These are phyloP conservation scores for Ophiostoma ips DNA, from an alignment of 2,329 filamentous ascomycete species.

Conservation along the genomic window DNA sequence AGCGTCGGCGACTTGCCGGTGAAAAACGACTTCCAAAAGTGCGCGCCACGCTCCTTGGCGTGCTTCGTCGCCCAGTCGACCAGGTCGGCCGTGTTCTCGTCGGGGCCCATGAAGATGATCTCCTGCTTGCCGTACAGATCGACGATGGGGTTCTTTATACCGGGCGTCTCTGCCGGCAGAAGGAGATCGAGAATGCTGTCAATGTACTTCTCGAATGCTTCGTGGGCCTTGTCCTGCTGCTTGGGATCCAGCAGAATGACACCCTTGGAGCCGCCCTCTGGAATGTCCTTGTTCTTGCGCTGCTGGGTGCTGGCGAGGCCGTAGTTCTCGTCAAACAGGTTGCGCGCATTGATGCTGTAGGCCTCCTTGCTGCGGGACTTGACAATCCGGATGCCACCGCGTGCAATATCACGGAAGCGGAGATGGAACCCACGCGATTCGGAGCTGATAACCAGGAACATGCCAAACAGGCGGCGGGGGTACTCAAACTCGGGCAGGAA, in stretches of 20 bases:
- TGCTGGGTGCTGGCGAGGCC: slow-evolving; percentile 96
- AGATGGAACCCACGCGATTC: slow-evolving; percentile 96
- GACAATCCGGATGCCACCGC: slow-evolving; percentile 95
- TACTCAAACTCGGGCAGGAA: slow-evolving; percentile 92
- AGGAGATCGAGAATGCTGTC: slow-evolving; percentile 95
- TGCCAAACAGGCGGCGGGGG: slow-evolving; percentile 83
- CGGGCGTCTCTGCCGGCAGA: slow-evolving; percentile 75
- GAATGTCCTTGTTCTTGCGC: slow-evolving; percentile 99
- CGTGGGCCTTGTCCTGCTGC: slow-evolving; percentile 82
- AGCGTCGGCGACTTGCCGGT: slow-evolving; percentile 95
- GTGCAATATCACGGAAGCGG: slow-evolving; percentile 90
- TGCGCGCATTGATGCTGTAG: slow-evolving; percentile 90
- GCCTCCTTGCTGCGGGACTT: slow-evolving; percentile 95
- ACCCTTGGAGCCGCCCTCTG: slow-evolving; percentile 94
- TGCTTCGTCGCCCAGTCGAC: slow-evolving; percentile 99
- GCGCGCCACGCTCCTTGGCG: slow-evolving; percentile 70
- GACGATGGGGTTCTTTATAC: slow-evolving; percentile 97
- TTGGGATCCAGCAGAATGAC: slow-evolving; percentile 88
- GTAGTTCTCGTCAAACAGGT: slow-evolving; percentile 97
- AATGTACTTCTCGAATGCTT: slow-evolving; percentile 99
- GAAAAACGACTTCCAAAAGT: slow-evolving; percentile 99
- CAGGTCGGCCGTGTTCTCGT: slow-evolving; percentile 95
- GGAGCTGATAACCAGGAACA: slow-evolving; percentile 96
- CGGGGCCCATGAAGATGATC: slow-evolving; percentile 96
- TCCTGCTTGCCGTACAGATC: slow-evolving; percentile 91